Base-by-base conservation (phyloP, 139 green algal species). In the Haematococcus lacustris region DNA sequence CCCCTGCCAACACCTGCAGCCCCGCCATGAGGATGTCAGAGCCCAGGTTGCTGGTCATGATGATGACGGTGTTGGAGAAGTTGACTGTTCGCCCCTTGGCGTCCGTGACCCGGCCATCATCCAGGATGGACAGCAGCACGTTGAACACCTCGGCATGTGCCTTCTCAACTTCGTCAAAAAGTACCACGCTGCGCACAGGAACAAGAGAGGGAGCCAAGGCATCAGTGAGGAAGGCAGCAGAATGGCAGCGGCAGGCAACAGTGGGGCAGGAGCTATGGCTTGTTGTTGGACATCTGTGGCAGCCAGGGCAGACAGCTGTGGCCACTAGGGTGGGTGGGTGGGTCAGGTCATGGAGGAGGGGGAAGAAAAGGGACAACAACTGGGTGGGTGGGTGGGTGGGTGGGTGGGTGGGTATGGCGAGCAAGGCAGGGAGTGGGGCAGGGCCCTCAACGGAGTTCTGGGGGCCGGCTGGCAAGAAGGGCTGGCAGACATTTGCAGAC, bases 21-120 rank as follows among this genome's bases (percentile, higher is more conserved):
- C 35, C 38, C 5, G 25, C 30, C 57, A 75, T 26, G 7, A 77
- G 71, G 62, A 51, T 9, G 34, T 77, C 71, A 25, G 68, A 35
- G 51, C 94, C 94, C 41, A 98, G 75, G 82, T 98, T 98, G 78
- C 74, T 89, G 39, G 94, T 98, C 82, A 98, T 91, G 86, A 98
- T 98, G 84, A 97, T 84, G 37, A 98, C 73, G 3, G 88, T 95
- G 83, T 98, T 97, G 61, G 82, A 79, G 71, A 98, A 98, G 76
- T 88, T 87, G 26, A 98, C 94, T 41, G 85, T 95, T 70, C 90
- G 87, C 38, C 94, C 94, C 82, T 96, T 91, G 68, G 47, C 39
- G 32, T 80, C 75, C 28, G 69, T 80, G 38, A 80, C 39, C 33
- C 91, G 74, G 2, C 91, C 90, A 70, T 96, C 91, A 67, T 97